These are phyloP conservation scores for Ustilago esculenta DNA, from an alignment of 1,284 basidiomycete genomes.

Conservation along the genomic window DNA sequence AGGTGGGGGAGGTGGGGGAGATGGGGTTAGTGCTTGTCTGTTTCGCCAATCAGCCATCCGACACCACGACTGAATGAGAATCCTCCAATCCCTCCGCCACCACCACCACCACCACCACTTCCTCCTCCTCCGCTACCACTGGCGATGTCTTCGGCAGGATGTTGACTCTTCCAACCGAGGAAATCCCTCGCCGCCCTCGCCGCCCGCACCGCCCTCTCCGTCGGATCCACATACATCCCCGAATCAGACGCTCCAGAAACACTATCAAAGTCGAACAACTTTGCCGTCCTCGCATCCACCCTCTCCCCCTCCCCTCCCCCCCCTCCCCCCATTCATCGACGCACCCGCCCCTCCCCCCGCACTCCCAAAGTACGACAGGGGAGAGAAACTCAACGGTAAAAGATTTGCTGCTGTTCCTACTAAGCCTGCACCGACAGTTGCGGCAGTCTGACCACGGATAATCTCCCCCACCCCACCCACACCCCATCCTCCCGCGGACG, in stretches of 20 bases:
- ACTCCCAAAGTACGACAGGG: conserved; percentile 27
- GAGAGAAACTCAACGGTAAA: conserved; percentile 21
- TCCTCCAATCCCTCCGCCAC: conserved; percentile 30
- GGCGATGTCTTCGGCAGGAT: neutral
- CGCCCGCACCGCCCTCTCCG: conserved; percentile 38
- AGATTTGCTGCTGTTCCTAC: conserved; percentile 35
- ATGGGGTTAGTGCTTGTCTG: conserved; percentile 6
- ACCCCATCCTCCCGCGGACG: neutral
- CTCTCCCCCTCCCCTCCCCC: neutral
- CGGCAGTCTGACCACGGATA: conserved; percentile 19
- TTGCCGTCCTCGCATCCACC: conserved; percentile 29
- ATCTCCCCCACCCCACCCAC: neutral
- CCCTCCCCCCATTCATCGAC: neutral
- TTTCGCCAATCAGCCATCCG: conserved; percentile 48
- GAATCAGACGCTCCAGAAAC: conserved; percentile 9
- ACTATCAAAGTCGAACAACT: conserved; percentile 42
- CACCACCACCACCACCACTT: neutral
- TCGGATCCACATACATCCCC: conserved; percentile 20
- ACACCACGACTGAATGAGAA: conserved; percentile 38
- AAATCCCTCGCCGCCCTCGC: conserved; percentile 47
- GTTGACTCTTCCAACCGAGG: conserved; percentile 42
- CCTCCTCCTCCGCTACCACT: neutral
- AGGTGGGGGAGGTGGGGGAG: too few relatives aligned
- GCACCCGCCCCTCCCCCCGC: neutral
- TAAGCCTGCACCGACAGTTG: conserved; percentile 16